Percentiles rank a stretch among this genome's conserved stretches.
phyloP scores from a whole-genome alignment of 176 grass and related monocot species.

The Carex cristatella region DNA sequence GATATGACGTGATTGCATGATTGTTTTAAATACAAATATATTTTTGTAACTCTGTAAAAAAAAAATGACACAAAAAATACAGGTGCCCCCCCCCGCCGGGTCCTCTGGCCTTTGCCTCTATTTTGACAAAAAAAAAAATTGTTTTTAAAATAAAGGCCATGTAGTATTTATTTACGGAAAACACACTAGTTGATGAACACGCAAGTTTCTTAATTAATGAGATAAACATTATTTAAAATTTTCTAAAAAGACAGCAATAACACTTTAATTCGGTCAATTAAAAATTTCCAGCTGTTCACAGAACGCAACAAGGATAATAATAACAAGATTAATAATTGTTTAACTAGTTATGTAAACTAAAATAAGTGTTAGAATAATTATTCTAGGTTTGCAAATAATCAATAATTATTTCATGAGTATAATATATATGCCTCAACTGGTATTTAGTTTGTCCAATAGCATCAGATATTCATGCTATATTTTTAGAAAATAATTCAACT shows the following conservation, averaged over 20 bases:
- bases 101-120: too few relatives aligned
- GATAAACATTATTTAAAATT: background rate
- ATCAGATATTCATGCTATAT: background rate
- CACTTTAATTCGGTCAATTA: background rate
- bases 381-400: background rate
- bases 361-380: background rate
- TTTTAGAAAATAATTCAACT: background rate
- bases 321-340: background rate
- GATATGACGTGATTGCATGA: too few relatives aligned
- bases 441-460: background rate
- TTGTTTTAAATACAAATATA: too few relatives aligned
- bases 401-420: background rate
- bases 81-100: too few relatives aligned
- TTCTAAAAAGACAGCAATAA: background rate
- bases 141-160: too few relatives aligned
- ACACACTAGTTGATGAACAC: background rate
- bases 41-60: too few relatives aligned
- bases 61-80: too few relatives aligned
- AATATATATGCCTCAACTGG: background rate
- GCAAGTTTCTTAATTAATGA: background rate
- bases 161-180: background rate
- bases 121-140: too few relatives aligned
- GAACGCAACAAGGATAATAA: background rate
- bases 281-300: background rate
- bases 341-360: background rate